Evolutionary conservation across 768 basidiomycete genomes (phyloP), one percentile per base, ranked within the genome.

Genomic region (Tricholoma terreum): DNA sequence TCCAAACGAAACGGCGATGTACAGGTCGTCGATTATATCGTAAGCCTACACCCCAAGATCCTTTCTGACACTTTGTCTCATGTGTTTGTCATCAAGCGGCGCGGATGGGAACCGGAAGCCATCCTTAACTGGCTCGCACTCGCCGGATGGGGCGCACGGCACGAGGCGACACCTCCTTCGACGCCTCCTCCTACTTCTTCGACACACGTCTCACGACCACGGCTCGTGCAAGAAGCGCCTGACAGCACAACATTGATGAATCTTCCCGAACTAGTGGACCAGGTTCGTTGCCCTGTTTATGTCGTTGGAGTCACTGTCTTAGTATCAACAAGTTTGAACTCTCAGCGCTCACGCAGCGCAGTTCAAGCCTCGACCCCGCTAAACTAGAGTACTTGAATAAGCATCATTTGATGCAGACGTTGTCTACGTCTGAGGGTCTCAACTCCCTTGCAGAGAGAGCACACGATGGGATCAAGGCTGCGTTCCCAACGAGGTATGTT

Each of bases 1-100:
- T 94, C 91, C 11, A 99, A 98, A 69, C 82, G 97, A 12, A 87
- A 89, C 35, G 94, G 93, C 4, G 92, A 96, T 64, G 93, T 94
- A 1, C 81, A 83, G 34, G 93, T 97, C 6, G 75, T 86, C 34
- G 89, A 93, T 61, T 98, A 92, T 67, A 89, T 92, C 58, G 95
- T 94, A 66, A 53, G 79, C 69, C 6, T 3, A 22, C 7, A 40
- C 21, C 22, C 35, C 17, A 7, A 34, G 2, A 30, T 31, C 53
- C 12, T 2, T 33, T 6, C 52, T 43, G 6, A 35, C 38, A 35
- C 35, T 10, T 14, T 48, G 33, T 24, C 6, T 50, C 10, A 62
- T 17, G 56, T 45, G 34, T 52, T 5, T 48, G 17, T 38, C 57
- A 9, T 15, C 17, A 62, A 96, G 94, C 76, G 82, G 63, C 79